phyloP scores from a whole-genome alignment of 768 basidiomycete genomes.

The Lenzites betulinus region DNA sequence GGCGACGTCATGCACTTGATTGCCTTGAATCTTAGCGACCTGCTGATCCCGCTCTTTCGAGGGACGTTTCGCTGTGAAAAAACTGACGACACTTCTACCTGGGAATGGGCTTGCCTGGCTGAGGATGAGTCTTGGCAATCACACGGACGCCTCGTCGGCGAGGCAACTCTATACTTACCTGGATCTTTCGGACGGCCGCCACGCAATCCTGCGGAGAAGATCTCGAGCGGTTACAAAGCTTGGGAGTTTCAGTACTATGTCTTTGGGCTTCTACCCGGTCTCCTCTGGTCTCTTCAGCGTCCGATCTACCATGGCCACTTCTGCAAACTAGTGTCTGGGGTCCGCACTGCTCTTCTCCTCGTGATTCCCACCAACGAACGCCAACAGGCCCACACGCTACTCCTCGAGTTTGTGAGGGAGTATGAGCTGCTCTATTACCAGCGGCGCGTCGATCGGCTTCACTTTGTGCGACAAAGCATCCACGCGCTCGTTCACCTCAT shows the following conservation, averaged over 20 bases:
- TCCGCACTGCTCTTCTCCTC: no score
- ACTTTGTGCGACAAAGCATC: no score
- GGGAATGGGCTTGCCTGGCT: slow-evolving; percentile 35
- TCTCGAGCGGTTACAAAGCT: slow-evolving; percentile 38
- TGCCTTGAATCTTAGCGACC: slow-evolving; percentile 40
- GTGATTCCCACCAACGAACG: no score
- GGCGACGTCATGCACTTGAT: slow-evolving; percentile 43
- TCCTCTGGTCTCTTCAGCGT: no score
- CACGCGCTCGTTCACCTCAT: no score
- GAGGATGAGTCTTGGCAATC: slow-evolving; percentile 39
- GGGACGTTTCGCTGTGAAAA: slow-evolving; percentile 27
- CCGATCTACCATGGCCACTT: no score
- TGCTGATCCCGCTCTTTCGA: slow-evolving; percentile 37
- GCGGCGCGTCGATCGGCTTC: no score
- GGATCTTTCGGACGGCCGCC: slow-evolving; percentile 44
- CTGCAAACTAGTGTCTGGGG: no score
- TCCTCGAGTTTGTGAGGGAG: no score
- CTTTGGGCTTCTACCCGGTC: no score
- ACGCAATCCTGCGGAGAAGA: slow-evolving; percentile 42
- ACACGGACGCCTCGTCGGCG: slow-evolving; percentile 39
- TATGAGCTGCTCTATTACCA: no score
- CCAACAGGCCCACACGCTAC: no score
- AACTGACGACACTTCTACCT: slow-evolving; percentile 27
- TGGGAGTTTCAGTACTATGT: slow-evolving; percentile 31
- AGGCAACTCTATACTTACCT: slow-evolving; percentile 37